Percentiles rank a stretch among this genome's conserved stretches.
phyloP scores from a whole-genome alignment of 192 early-diverging fungal genomes.

The Ambispora gerdemannii region DNA sequence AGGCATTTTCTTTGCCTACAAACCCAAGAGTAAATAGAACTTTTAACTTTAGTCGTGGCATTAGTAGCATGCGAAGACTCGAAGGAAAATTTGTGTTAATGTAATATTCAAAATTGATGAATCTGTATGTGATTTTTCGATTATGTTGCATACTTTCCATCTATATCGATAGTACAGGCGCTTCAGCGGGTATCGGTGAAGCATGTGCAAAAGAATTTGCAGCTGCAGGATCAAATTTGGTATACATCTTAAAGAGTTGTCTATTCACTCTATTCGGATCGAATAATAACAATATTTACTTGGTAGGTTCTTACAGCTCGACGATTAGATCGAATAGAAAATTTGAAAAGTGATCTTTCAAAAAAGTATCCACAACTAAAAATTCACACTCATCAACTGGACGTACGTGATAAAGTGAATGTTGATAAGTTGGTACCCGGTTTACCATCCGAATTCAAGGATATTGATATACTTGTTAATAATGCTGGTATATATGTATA shows the following conservation, averaged over 20 bases:
- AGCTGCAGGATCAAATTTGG: conserved; percentile 54
- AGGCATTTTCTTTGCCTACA: no score
- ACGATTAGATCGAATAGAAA: conserved; percentile 60
- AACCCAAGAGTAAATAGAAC: no score
- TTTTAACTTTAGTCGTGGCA: no score
- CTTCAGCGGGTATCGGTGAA: conserved; percentile 68
- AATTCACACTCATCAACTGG: conserved; percentile 62
- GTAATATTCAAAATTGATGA: no score
- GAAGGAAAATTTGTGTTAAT: no score
- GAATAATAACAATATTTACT: no score
- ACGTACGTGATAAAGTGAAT: conserved; percentile 61
- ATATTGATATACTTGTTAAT: conserved; percentile 83
- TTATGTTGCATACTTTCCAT: no score
- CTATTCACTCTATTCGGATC: no score
- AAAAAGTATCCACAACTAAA: conserved; percentile 47
- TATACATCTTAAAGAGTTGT: no score
- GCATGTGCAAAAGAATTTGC: conserved; percentile 70
- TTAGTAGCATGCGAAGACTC: no score
- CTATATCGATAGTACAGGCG: no score
- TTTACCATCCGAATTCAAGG: conserved; percentile 55
- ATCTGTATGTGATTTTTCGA: no score
- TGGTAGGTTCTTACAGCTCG: conserved; percentile 59
- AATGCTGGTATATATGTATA: conserved; percentile 62
- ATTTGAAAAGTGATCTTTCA: conserved; percentile 50
- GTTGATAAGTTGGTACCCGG: conserved; percentile 45